Base-by-base conservation (phyloP, 2,329 filamentous ascomycete genomes). In the Fusarium temperatum region DNA sequence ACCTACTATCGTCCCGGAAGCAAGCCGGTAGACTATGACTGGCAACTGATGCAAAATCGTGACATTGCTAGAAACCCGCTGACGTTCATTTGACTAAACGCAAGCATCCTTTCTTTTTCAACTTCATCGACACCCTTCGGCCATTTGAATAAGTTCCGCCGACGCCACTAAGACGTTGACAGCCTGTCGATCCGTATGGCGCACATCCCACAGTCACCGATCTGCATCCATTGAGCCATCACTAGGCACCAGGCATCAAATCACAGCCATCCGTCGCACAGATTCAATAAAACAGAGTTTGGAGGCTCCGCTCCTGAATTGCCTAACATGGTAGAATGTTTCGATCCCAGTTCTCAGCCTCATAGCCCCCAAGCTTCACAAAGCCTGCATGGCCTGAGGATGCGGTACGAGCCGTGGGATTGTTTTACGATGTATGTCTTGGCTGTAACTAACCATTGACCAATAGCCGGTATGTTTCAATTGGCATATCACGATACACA, bases 81-180 rank as follows among this genome's bases (percentile, higher is more conserved):
- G 63, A 74, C 72, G 26, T 53, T 72, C 68, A 72, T 35, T 56
- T 44, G 57, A 45, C 42, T 41, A 44, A 35, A 32, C n/a, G 28
- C 42, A 26, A 26, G 22, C 36, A 55, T 20, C 12, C 18, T 48
- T 47, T 35, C 38, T 41, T 38, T 55, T 48, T 60, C 60, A 44
- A 39, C 32, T 63, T 30, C 36, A 51, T 57, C 32, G 41, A 36
- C 56, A 73, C 13, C 57, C 67, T 48, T 74, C 71, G 71, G 71
- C 47, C 57, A 36, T 55, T 72, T 73, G 28, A 68, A 44, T 24
- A 68, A 74, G 71, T 74, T 51, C 71, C 72, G 44, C 72, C 71
- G 67, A 65, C n/a, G 44, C 54, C 45, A 39, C 51, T 30, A 55
- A 59, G 32, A 57, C 26, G 30, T 30, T 56, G 63, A 39, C 63